Conservation (phyloP, 306 rosid species). For the Cicer chorassanicum region DNA sequence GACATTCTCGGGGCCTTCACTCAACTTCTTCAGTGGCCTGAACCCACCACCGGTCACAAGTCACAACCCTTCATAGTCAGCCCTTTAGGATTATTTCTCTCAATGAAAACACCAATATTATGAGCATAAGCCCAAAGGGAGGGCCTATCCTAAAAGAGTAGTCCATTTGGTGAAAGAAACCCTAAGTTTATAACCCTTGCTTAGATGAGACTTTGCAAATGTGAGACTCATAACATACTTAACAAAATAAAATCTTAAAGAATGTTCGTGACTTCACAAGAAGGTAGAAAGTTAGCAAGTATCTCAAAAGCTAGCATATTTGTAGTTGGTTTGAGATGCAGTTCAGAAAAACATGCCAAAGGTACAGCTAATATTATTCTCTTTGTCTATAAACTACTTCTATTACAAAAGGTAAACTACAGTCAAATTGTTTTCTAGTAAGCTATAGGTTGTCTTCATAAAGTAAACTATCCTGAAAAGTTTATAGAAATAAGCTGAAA, state of each 20-base stretch:
- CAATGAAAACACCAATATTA: not conserved
- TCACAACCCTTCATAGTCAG: not conserved
- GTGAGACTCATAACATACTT: not conserved
- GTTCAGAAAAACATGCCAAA: not conserved
- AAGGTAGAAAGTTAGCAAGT: slow-evolving; percentile 16
- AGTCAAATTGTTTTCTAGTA: too few relatives aligned
- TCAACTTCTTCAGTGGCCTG: not conserved
- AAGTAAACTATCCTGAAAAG: too few relatives aligned
- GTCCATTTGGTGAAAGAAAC: not conserved
- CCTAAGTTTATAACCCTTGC: not conserved
- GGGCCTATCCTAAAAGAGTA: not conserved
- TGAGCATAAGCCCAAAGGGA: not conserved
- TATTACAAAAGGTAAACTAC: too few relatives aligned
- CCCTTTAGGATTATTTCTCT: not conserved
- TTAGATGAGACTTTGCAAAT: not conserved
- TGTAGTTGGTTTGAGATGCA: not conserved
- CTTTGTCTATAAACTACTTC: too few relatives aligned
- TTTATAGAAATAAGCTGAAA: too few relatives aligned
- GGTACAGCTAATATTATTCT: not conserved
- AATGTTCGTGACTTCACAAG: slow-evolving; percentile 29
- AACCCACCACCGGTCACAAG: not conserved
- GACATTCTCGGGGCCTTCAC: not conserved
- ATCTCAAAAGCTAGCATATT: slow-evolving; percentile 1
- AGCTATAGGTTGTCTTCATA: too few relatives aligned
- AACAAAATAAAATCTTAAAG: slow-evolving; percentile 7